Evolutionary conservation across 257 asterid species (phyloP), one percentile per base, ranked within the genome.

Genomic region (Gentiana dahurica): DNA sequence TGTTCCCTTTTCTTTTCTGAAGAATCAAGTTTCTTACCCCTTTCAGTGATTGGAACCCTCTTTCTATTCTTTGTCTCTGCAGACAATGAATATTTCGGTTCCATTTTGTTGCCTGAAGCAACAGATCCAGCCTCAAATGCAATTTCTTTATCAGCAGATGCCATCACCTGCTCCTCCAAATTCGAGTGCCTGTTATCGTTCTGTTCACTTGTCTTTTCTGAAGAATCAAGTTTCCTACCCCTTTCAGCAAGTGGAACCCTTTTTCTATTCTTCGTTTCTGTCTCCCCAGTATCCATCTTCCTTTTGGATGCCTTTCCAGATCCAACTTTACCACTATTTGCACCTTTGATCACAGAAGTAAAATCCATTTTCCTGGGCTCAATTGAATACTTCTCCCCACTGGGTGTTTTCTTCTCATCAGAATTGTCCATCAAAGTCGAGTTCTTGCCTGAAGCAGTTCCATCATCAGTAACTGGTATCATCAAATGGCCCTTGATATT

Each of bases 381-480:
- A 64, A 65, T 55, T 64, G 69, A 72, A 60, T 73, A 75, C 55
- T 77, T 90, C 65, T 73, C 75, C 4, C 68, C 79, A 53, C 68
- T 77, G 5, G 58, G 50, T 57, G 24, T 35, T 54, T 74, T 77
- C 61, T 55, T 61, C 61, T 60, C 72, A 58, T 41, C 68, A 52
- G 57, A 64, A 65, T 64, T 61, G 13, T 58, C 70, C 43, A 50
- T 44, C 36, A 76, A 39, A 59, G 63, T 74, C 59, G 77, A 54
- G 57, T 71, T 64, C 73, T 75, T 65, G 49, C 62, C 49, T 54
- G 36, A 37, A 63, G 63, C 54, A 46, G 53, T 60, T 53, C 70
- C 73, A 68, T 70, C 43, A 48, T 62, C 71, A 36, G 49, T 59
- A 3, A 41, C 65, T 44, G 75, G 67, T 62, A 55, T 58, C 60